Base-by-base conservation (phyloP, 1,139 yeast genomes). In the Magnusiomyces fungicola region DNA sequence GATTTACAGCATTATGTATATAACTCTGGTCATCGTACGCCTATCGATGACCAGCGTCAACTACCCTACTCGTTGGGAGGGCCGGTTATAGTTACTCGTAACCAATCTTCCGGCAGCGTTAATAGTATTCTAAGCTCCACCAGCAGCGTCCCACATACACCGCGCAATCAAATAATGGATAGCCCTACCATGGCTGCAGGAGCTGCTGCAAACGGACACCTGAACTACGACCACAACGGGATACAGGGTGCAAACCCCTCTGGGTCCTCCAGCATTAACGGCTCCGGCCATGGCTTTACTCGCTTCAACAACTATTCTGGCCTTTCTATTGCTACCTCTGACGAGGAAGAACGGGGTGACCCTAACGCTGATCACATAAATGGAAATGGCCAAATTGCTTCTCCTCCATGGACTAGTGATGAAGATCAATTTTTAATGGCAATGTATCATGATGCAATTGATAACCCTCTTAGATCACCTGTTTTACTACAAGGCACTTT, bases 271-370 rank as follows among this genome's bases (percentile, higher is more conserved):
- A 16, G 16, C 39, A 6, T n/a, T 22, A n/a, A 21, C 39, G 21
- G 23, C 21, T 6, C 22, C 19, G 9, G 23, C 22, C 21, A 34
- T 16, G 32, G 43, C 19, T 39, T 39, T 27, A 39, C 43, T 4
- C 14, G 30, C 9, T 27, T 25, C 12, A 23, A 24, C 21, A 39
- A 25, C 32, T n/a, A n/a, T 16, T 39, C 43, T 10, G 21, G 21
- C 32, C n/a, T 23, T 16, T 39, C 43, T 10, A 39, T 25, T 16
- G 43, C 43, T 27, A 39, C 43, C 19, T 39, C 43, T 24, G 43
- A 39, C 19, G 43, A 39, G 7, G 43, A 39, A 6, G 43, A 39
- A 21, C 3, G 41, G 10, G 41, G 25, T 10, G 27, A 21, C 10
- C 16, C 19, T 9, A 23, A 19, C 41, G 22, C 14, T 23, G 4